Evolutionary conservation across 768 basidiomycete genomes (phyloP).

Genomic region (Guyanaporus albipodus): DNA sequence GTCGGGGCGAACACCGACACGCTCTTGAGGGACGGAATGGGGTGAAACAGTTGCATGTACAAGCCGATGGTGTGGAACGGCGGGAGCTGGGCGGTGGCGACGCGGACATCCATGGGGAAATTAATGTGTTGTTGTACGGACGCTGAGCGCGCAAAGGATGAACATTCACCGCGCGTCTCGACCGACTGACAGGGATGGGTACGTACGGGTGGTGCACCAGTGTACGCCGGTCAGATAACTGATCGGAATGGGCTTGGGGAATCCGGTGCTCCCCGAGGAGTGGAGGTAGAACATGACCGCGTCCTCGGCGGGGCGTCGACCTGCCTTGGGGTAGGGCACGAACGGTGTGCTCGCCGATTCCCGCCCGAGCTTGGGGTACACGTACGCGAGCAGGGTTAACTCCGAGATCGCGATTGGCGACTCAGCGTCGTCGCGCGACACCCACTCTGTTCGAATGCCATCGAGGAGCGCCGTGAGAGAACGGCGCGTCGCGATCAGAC

Average conservation of each 20-base stretch:
- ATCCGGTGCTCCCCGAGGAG: slow-evolving; percentile 49
- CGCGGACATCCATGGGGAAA: not conserved
- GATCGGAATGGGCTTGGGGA: slow-evolving; percentile 42
- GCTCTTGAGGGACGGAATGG: slow-evolving; percentile 10
- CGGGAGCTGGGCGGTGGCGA: slow-evolving; percentile 17
- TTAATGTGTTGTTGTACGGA: slow-evolving; percentile 5
- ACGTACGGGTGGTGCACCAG: slow-evolving; percentile 35
- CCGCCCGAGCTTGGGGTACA: slow-evolving; percentile 8
- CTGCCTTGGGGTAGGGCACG: slow-evolving; percentile 10
- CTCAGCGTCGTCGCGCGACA: slow-evolving; percentile 5
- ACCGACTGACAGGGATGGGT: not conserved
- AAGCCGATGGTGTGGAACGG: slow-evolving; percentile 21
- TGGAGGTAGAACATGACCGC: slow-evolving; percentile 38
- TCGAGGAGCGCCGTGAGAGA: slow-evolving; percentile 31
- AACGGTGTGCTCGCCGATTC: not conserved
- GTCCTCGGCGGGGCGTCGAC: slow-evolving; percentile 1
- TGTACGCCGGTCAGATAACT: slow-evolving; percentile 29
- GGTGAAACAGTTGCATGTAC: slow-evolving; percentile 13
- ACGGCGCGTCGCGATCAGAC: slow-evolving; percentile 34
- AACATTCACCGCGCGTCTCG: too few species aligned
- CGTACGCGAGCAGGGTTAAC: slow-evolving; percentile 7
- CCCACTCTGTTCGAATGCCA: slow-evolving; percentile 21
- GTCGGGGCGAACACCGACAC: slow-evolving; percentile 21
- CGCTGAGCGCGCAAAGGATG: slow-evolving; percentile 12
- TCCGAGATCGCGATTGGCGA: slow-evolving; percentile 12